Evolutionary conservation across 2,329 filamentous ascomycete genomes (phyloP), one percentile per base, ranked within the genome.

Genomic region (Fusarium tjaetaba): DNA sequence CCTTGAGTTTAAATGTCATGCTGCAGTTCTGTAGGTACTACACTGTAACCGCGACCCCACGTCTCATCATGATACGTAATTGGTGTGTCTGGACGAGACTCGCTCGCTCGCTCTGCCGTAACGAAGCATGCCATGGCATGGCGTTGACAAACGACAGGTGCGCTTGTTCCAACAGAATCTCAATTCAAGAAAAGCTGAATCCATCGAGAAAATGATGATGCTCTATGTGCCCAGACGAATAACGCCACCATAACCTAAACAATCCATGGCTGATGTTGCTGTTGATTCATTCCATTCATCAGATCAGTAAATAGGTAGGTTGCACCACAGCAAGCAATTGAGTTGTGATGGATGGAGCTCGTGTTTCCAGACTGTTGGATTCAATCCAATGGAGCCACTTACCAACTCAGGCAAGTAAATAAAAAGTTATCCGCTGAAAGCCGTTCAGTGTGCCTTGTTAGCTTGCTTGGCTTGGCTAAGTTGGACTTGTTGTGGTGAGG

Each of bases 171-270:
- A 52, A 30, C 39, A 59, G 65, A 41, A 32, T 66, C 63, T 60
- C 65, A 66, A 60, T 62, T 42, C 64, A 49, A 28, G 14, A 43
- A 66, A 46, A 30, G 61, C 59, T 55, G 61, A 65, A 64, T 61
- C 16, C 20, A 38, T 42, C 41, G 38, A 52, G 24, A 22, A 41
- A 28, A 39, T 16, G 24, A 39, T n/a, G 28, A 45, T 45, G 34
- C 26, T 67, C 36, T 26, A 52, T 58, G 57, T 68, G 67, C 62
- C 68, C 64, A 74, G 65, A 71, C 41, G 63, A 62, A 72, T 74
- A 66, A 74, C 64, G 64, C 75, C 72, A 71, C 60, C 49, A 62
- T 70, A 49, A 61, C 68, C 51, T 52, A 39, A 51, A 55, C 51
- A 36, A 43, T n/a, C 36, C 52, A 22, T 53, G 36, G 30, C 15